Conservation (phyloP, 257 asterid genomes). For the Gentiana dahurica region DNA sequence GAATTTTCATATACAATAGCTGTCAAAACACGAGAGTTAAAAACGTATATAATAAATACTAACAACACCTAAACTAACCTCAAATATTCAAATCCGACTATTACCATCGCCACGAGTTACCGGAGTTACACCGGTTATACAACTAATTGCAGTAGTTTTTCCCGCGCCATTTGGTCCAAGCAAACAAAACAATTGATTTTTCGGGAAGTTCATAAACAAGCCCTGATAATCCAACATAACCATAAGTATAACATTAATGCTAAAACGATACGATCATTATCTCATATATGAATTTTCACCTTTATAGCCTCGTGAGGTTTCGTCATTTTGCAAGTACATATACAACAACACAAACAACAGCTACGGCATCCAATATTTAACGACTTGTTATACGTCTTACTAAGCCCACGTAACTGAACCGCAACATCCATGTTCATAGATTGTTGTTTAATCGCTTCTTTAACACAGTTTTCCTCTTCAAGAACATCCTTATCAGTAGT, state of each 20-base stretch:
- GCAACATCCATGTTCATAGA: constrained; percentile 20
- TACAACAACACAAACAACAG: constrained; percentile 18
- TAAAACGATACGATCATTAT: no score
- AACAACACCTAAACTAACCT: background rate
- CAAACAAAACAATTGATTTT: constrained; percentile 27
- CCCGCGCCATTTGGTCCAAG: constrained; percentile 43
- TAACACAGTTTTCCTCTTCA: constrained; percentile 24
- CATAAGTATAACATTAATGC: no score
- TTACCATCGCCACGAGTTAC: constrained; percentile 32
- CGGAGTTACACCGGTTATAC: constrained; percentile 30
- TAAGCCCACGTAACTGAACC: constrained; percentile 26
- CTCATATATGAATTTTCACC: constrained; percentile 4
- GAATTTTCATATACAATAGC: constrained; percentile 22
- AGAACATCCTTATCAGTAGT: constrained; percentile 19
- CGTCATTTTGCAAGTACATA: constrained; percentile 16
- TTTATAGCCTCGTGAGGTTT: constrained; percentile 24
- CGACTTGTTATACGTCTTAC: constrained; percentile 18
- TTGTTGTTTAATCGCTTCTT: constrained; percentile 17
- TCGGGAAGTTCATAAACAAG: constrained; percentile 28
- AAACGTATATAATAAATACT: background rate
- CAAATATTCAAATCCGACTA: background rate
- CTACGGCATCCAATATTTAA: constrained; percentile 8
- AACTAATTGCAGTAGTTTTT: constrained; percentile 30
- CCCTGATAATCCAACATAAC: constrained; percentile 10
- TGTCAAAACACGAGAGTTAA: background rate